These are phyloP conservation scores for Leucoagaricus sp. DNA, from an alignment of 1,284 basidiomycete genomes.

Conservation along the genomic window DNA sequence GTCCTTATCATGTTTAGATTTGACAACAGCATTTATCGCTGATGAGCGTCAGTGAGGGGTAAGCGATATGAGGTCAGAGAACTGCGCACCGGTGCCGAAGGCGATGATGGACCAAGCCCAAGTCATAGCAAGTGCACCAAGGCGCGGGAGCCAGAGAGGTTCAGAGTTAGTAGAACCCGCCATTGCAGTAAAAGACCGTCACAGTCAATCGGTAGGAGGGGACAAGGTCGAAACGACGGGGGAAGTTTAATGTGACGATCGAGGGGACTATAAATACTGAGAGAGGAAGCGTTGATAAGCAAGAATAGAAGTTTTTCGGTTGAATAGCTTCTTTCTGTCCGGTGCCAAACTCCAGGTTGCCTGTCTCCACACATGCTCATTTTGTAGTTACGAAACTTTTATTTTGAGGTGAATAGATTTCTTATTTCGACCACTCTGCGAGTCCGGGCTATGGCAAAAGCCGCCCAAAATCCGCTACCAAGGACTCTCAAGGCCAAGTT, in stretches of 20 bases:
- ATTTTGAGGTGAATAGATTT: neutral
- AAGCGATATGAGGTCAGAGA: neutral
- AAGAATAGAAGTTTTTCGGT: neutral
- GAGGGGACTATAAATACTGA: neutral
- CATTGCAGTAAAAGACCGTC: neutral
- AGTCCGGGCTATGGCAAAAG: neutral
- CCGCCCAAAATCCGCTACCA: too few species aligned
- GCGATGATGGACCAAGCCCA: conserved; percentile 26
- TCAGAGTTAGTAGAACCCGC: neutral
- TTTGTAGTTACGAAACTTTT: neutral
- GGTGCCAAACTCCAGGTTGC: neutral
- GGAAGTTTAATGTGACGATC: neutral
- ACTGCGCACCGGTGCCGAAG: conserved; percentile 23
- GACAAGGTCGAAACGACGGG: neutral
- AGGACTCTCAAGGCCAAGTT: too few species aligned
- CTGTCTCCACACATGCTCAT: neutral
- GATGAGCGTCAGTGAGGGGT: neutral
- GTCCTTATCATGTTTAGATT: conserved; percentile 37
- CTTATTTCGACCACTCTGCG: neutral
- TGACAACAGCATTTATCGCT: conserved; percentile 44
- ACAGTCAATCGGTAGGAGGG: neutral
- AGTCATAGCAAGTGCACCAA: conserved; percentile 21
- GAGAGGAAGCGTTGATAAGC: neutral
- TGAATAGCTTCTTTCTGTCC: neutral
- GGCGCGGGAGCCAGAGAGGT: conserved; percentile 17